Evolutionary conservation across 345 rosid genomes (phyloP), one percentile per base, ranked within the genome.

Genomic region (Sonneratia caseolaris): DNA sequence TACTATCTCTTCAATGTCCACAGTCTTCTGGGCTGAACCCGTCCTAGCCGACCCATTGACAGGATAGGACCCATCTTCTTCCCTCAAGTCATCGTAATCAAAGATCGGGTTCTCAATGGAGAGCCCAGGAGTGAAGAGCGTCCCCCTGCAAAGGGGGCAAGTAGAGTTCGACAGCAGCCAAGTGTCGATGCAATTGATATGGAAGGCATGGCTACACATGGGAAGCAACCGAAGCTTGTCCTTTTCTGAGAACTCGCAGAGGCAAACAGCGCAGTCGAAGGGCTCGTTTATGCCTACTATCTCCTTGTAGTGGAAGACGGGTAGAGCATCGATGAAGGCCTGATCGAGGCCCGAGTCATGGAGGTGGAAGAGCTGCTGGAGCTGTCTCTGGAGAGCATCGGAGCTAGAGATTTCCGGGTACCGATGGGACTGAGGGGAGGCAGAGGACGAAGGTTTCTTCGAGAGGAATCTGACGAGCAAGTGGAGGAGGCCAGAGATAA

Each of bases 311-410:
- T 84, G 88, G 71, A 91, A 91, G 71, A 91, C 97, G 72, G 97
- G 97, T 59, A 91, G 86, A 35, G 95, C 94, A 64, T 91, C 97
- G 5, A 91, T 91, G 70, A 91, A 89, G 70, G 97, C 91, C 81
- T 91, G 97, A 79, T 89, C 97, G 68, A 91, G 81, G 69, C 97
- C 97, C 64, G 97, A 91, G 74, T 91, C 97, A 73, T 91, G 92
- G 64, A 91, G 87, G 77, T 91, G 91, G 75, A 91, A 91, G 45
- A 91, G 90, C 82, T 91, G 97, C 65, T 91, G 97, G 27, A 91
- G 84, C 85, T 91, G 97, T 77, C 97, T 84, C 76, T 91, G 95
- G 56, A 89, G 95, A 73, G 87, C 91, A 81, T 91, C 95, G 22
- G 89, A 79, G 55, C 84, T 77, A 7, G 95, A 86, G 73, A 89